Evolutionary conservation across 2,329 filamentous ascomycete species (phyloP).

Genomic region (Bipolaris oryzae): DNA sequence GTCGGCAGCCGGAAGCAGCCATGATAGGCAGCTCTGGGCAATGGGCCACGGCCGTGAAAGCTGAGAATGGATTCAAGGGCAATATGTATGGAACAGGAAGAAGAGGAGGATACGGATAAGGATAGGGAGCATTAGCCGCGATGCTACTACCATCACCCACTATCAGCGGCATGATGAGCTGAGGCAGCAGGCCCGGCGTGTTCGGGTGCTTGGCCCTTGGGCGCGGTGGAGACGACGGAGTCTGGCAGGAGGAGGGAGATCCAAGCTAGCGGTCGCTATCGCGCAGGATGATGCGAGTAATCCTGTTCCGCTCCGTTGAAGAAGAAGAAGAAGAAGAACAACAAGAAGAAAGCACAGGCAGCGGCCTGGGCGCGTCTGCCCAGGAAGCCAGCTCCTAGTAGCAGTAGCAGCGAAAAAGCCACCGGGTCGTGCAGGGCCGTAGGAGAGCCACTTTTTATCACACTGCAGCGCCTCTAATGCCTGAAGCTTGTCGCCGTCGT

Average conservation of each 20-base stretch:
- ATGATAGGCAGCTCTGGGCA: conserved; percentile 32
- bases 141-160: too few species aligned
- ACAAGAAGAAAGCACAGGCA: background rate
- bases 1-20: conserved; percentile 23
- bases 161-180: background rate
- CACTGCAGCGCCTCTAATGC: conserved; percentile 21
- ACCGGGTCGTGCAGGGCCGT: conserved; percentile 19
- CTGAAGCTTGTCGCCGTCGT: conserved; percentile 20
- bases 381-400: too few species aligned
- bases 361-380: background rate
- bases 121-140: too few species aligned
- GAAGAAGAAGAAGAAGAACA: conserved; percentile 5
- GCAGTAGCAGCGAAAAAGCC: conserved; percentile 14
- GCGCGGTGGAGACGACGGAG: conserved; percentile 22
- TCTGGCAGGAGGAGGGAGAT: conserved; percentile 28
- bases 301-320: conserved; percentile 20
- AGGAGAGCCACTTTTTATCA: conserved; percentile 18
- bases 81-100: too few species aligned
- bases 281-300: conserved; percentile 32
- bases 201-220: conserved; percentile 19
- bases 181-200: conserved; percentile 14
- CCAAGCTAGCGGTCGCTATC: conserved; percentile 34
- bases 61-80: too few species aligned
- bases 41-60: background rate
- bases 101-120: too few species aligned